phyloP scores from a whole-genome alignment of 1,284 basidiomycete genomes.

The Sporisorium reilianum region DNA sequence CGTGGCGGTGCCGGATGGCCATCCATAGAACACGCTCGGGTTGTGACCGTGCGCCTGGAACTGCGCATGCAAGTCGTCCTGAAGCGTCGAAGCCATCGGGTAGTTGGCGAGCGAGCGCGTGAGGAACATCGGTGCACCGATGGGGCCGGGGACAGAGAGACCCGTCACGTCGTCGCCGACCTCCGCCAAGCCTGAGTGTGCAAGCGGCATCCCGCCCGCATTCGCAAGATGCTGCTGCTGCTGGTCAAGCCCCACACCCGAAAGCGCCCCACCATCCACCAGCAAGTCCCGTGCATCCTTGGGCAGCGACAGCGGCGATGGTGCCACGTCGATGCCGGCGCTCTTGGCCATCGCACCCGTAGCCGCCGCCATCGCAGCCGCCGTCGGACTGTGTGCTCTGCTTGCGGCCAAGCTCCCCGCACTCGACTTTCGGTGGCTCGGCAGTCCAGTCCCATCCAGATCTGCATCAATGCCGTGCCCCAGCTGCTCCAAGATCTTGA shows the following conservation, averaged over 20 bases:
- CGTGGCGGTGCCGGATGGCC: constrained; percentile 8
- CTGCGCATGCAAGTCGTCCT: constrained; percentile 33
- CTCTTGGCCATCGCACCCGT: constrained; percentile 10
- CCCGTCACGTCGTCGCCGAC: constrained; percentile 7
- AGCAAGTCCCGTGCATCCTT: constrained; percentile 8
- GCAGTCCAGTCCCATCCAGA: constrained; percentile 47
- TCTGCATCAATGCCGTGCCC: constrained; percentile 52
- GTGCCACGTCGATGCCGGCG: constrained; percentile 3
- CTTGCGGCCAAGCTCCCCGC: constrained; percentile 14
- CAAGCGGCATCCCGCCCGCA: constrained; percentile 7
- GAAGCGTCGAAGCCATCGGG: constrained; percentile 21
- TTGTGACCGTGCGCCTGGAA: constrained; percentile 40
- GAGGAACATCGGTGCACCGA: constrained; percentile 48
- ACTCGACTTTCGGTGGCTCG: constrained; percentile 26
- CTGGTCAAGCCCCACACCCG: not conserved
- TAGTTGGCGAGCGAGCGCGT: constrained; percentile 19
- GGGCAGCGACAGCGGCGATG: constrained; percentile 11
- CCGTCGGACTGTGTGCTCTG: constrained; percentile 27
- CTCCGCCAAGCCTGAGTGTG: not conserved
- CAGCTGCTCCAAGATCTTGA: constrained; percentile 52
- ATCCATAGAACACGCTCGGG: constrained; percentile 28
- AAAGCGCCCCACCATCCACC: not conserved
- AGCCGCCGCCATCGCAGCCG: constrained; percentile 8
- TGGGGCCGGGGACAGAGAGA: constrained; percentile 36
- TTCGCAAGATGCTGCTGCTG: not conserved